These are phyloP conservation scores for Porogramme epimiltina DNA, from an alignment of 1,284 basidiomycete genomes.

Conservation along the genomic window DNA sequence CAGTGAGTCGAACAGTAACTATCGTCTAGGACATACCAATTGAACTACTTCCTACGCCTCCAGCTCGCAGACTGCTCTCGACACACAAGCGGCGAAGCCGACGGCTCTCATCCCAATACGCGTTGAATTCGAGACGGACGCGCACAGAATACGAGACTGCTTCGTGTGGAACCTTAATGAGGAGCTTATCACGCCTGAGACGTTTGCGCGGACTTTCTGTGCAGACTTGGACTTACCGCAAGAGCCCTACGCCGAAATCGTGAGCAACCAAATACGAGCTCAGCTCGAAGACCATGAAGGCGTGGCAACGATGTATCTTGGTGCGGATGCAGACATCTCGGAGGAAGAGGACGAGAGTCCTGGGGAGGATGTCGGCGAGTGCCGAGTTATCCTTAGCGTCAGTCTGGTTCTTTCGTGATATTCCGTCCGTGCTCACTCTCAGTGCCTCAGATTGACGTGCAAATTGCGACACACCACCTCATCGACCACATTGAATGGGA, in stretches of 20 bases:
- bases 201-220: slow-evolving; percentile 87
- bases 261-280: slow-evolving; percentile 85
- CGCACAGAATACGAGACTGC: slow-evolving; percentile 89
- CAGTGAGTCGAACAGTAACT: slow-evolving; percentile 27
- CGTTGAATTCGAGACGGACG: slow-evolving; percentile 93
- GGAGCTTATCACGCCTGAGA: slow-evolving; percentile 77
- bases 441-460: slow-evolving; percentile 86
- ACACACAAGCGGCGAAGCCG: slow-evolving; percentile 62
- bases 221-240: slow-evolving; percentile 82
- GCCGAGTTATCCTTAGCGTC: slow-evolving; percentile 88
- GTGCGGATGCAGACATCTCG: slow-evolving; percentile 29
- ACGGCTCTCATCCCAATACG: slow-evolving; percentile 88
- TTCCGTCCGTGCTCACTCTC: slow-evolving; percentile 4
- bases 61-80: slow-evolving; percentile 70
- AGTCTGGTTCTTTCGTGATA: slow-evolving; percentile 33
- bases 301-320: slow-evolving; percentile 65
- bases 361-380: slow-evolving; percentile 75
- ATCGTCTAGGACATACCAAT: not conserved
- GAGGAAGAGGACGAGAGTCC: slow-evolving; percentile 39
- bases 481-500: slow-evolving; percentile 99
- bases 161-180: slow-evolving; percentile 97
- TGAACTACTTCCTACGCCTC: not conserved
- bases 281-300: slow-evolving; percentile 90
- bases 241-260: slow-evolving; percentile 70
- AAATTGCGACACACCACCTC: slow-evolving; percentile 89